phyloP scores from a whole-genome alignment of 352 stramenopile genomes.

The Globisporangium iwayamae region DNA sequence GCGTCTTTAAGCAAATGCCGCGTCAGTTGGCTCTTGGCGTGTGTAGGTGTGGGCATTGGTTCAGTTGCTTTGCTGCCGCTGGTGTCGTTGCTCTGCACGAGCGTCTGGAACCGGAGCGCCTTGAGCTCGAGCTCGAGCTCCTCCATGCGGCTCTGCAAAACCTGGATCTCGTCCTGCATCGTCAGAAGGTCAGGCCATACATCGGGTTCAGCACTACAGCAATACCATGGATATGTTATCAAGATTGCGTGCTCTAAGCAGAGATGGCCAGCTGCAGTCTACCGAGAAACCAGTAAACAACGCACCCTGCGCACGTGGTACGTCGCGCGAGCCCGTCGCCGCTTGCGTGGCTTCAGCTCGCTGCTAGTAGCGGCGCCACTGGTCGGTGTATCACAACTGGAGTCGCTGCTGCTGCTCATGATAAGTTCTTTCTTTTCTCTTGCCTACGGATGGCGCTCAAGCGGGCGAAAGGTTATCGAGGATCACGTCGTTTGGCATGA shows the following conservation, averaged over 20 bases:
- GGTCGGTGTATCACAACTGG: too few relatives aligned
- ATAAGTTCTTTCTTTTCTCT: not conserved
- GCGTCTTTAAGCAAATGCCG: slow-evolving; percentile 1
- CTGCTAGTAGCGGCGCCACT: not conserved
- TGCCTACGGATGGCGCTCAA: not conserved
- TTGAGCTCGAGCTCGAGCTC: slow-evolving; percentile 14
- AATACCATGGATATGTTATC: too few relatives aligned
- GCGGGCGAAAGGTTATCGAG: not conserved
- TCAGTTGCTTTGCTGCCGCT: slow-evolving; percentile 11
- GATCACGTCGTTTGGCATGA: not conserved
- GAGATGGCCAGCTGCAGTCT: too few relatives aligned
- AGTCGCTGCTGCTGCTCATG: not conserved
- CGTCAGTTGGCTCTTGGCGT: not conserved
- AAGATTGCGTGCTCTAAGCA: too few relatives aligned
- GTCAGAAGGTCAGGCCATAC: too few relatives aligned
- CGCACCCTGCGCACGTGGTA: slow-evolving; percentile 13
- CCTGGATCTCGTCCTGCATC: slow-evolving; percentile 10
- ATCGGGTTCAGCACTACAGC: too few relatives aligned
- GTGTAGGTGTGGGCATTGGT: not conserved
- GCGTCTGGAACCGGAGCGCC: slow-evolving; percentile 11
- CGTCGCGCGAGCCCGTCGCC: slow-evolving; percentile 1
- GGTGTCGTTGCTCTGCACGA: slow-evolving; percentile 28
- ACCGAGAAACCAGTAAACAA: too few relatives aligned
- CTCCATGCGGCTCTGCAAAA: slow-evolving; percentile 3
- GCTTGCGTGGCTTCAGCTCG: not conserved